Evolutionary conservation across 495 filamentous ascomycete species (phyloP).

Genomic region (Parathielavia appendiculata): DNA sequence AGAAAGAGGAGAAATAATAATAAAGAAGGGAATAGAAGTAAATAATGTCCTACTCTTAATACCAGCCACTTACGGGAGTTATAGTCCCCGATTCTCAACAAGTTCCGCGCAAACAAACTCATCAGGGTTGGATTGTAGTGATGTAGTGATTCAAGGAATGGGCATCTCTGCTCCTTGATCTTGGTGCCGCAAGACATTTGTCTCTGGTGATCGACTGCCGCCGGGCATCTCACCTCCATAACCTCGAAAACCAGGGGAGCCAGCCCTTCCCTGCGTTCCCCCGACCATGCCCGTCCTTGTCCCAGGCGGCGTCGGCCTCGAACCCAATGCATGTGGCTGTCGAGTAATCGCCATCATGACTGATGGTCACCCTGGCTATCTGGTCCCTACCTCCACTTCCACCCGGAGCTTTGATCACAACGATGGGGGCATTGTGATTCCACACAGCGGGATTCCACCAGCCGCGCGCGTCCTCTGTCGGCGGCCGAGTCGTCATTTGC

Average conservation of each 20-base stretch:
- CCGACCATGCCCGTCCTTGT: neutral
- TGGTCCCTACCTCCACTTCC: slow-evolving; percentile 4
- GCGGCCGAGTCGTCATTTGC: neutral
- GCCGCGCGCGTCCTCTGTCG: no score
- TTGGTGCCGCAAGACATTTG: no score
- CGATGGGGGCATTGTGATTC: slow-evolving; percentile 21
- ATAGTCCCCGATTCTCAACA: no score
- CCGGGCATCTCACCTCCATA: neutral
- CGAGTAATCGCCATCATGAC: slow-evolving; percentile 37
- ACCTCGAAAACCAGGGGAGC: neutral
- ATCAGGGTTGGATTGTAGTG: no score
- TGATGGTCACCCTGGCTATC: slow-evolving; percentile 34
- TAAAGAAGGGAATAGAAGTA: no score
- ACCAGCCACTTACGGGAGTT: no score
- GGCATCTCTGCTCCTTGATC: no score
- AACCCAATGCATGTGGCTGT: slow-evolving; percentile 31
- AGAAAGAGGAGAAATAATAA: no score
- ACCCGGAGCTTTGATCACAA: slow-evolving; percentile 19
- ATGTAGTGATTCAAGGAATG: no score
- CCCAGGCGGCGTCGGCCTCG: slow-evolving; percentile 3
- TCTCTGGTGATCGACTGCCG: no score
- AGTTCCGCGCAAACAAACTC: no score
- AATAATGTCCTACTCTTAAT: no score
- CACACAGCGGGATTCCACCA: neutral
- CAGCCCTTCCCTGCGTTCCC: neutral